These are phyloP conservation scores for Platanthera zijinensis DNA, from an alignment of 106 monocot species.

Conservation along the genomic window DNA sequence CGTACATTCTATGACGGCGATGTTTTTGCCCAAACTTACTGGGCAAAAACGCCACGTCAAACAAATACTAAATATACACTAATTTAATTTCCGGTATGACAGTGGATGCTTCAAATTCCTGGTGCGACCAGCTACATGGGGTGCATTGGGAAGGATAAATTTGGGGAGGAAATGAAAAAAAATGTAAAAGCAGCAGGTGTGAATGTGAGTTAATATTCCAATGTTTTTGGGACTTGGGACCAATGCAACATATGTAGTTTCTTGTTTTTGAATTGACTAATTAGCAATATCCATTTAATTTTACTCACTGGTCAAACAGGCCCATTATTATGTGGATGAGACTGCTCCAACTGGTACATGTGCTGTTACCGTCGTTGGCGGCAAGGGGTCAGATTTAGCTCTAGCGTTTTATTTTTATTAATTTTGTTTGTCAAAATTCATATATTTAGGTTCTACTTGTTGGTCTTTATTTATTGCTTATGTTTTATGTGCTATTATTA, in stretches of 20 bases:
- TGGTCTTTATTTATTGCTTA: neutral
- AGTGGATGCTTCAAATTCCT: constrained; percentile 99
- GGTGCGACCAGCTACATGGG: constrained; percentile 95
- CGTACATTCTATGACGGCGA: no score
- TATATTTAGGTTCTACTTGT: neutral
- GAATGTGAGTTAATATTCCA: constrained; percentile 36
- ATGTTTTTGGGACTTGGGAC: neutral
- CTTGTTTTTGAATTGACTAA: neutral
- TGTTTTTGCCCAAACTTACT: neutral
- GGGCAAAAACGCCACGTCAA: neutral
- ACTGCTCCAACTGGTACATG: constrained; percentile 82
- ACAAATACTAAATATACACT: neutral
- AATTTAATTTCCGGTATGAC: constrained; percentile 10
- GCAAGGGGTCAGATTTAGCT: constrained; percentile 54
- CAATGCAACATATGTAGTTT: no score
- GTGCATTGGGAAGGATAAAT: constrained; percentile 93
- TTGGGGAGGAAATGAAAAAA: constrained; percentile 97
- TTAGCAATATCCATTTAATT: neutral
- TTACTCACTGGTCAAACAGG: constrained; percentile 28
- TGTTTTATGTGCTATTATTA: neutral
- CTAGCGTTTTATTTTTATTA: no score
- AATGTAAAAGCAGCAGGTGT: constrained; percentile 59
- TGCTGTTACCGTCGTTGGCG: constrained; percentile 90
- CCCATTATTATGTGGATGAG: constrained; percentile 75
- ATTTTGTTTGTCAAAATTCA: neutral